Base-by-base conservation (phyloP, 176 grass and related monocot genomes). In the Aechmea fasciata region DNA sequence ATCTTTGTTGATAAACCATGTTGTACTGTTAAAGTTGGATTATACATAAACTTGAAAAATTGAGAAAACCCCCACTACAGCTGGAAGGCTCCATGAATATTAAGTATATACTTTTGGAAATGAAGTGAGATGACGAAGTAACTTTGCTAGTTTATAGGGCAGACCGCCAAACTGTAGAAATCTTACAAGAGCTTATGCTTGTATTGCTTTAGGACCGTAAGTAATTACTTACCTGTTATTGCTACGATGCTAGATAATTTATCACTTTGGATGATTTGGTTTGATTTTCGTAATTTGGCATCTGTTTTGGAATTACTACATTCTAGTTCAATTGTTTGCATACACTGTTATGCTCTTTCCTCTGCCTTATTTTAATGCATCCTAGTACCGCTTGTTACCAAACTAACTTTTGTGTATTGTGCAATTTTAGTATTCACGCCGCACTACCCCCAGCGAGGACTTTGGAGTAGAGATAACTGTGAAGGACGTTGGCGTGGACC, bases 371-470 rank as follows among this genome's bases (percentile, higher is more conserved):
- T 61, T 18, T 61, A 10, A n/a, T 57, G 53, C 15, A 57, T 57
- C 53, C 53, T n/a, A 18, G 53, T 17, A 57, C 2, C 14, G 18
- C 11, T 57, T 18, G 53, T 57, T 17, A 57, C 15, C 6, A 57
- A 57, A 6, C 53, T 57, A 17, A 57, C 3, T 5, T 17, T 57
- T 57, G 53, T 57, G 3, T 1, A 18, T 61, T 19, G 17, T 61
- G 20, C 20, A 61, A 61, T 61, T 61, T 61, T 19, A 61, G 55
- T 61, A 61, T 61, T 61, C 55, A 20, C 55, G 20, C 20, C 71
- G 80, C 48, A 69, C 22, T 3, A 28, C 71, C 41, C 22, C 71
- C 41, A 70, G 70, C 62, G 71, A 85, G 64, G 77, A 83, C 66
- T 64, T 65, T 13, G 72, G 52, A 69, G 62, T 14, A 3, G 18